Evolutionary conservation across 805 yeast species (phyloP), one percentile per base, ranked within the genome.

Genomic region (Wickerhamomyces xylosicus): DNA sequence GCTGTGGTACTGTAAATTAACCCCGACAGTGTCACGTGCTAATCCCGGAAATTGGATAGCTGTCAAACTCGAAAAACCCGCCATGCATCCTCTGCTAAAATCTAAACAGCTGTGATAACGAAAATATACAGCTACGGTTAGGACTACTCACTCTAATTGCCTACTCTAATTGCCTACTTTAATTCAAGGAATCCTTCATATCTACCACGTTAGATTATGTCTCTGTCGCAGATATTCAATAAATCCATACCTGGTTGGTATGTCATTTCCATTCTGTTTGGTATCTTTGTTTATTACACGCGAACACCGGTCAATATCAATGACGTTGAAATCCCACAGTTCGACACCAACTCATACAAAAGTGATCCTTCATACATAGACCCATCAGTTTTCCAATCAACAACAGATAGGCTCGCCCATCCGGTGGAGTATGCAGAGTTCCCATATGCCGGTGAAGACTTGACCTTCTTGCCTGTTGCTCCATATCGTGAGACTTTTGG

Each of bases 401-500:
- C 25, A 21, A 21, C 25, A 6, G 6, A 6, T 21, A 7, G 6
- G 25, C 31, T 48, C 28, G 42, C 43, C n/a, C 48, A 43, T 34
- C 48, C 52, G 20, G 44, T 46, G 1, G 29, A 43, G 6, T 45
- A 52, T 9, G 46, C 42, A 25, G 50, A 44, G 19, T 63, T 61
- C 45, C 63, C 64, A 3, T 62, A 52, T 42, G 39, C 47, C 5
- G 51, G 50, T 11, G 62, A 56, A 38, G 46, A 49, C 5, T n/a
- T n/a, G 10, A 37, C 57, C 0, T 63, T 63, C 3, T 43, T 63
- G 14, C 68, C 68, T 16, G 53, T 56, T 35, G 63, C 68, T 6
- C 68, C 68, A 2, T 64, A 53, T 41, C 50, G 48, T 28, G 64
- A 62, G 37, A 57, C 58, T 4, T 45, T 52, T 31, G 66, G 61